Evolutionary conservation across 495 filamentous ascomycete species (phyloP).

Genomic region (Hyaloscypha bicolor): DNA sequence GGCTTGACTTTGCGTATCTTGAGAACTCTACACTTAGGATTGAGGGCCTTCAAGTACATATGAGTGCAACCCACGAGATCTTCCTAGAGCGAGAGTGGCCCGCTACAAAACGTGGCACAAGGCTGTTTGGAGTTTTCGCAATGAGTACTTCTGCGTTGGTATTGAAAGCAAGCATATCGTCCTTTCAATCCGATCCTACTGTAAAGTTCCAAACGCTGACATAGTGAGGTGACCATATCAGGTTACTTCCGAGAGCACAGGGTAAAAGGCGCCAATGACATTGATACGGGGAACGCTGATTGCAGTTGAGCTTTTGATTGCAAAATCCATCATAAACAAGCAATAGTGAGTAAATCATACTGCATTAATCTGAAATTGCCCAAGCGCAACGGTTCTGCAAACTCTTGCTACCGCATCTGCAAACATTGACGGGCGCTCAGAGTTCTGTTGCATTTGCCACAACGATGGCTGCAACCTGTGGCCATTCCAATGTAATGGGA

Average conservation of each 20-base stretch:
- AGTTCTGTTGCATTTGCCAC: background rate
- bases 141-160: background rate
- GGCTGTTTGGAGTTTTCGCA: background rate
- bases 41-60: background rate
- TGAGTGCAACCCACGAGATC: slow-evolving; percentile 1
- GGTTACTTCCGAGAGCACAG: background rate
- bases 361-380: background rate
- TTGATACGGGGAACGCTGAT: background rate
- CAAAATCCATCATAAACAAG: background rate
- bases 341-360: background rate
- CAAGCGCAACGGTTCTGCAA: background rate
- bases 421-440: background rate
- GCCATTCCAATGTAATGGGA: background rate
- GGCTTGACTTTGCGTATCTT: background rate
- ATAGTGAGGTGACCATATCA: background rate
- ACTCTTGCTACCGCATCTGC: background rate
- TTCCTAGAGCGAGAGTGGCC: background rate
- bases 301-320: background rate
- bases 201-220: background rate
- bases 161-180: background rate
- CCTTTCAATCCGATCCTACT: background rate
- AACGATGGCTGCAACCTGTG: background rate
- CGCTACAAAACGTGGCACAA: background rate
- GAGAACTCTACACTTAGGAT: background rate
- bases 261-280: background rate